A percentile compares a stretch with the other conserved stretches of the same genome.
These are phyloP conservation scores for Daldinia decipiens DNA, from an alignment of 495 filamentous ascomycete genomes.

Conservation along the genomic window DNA sequence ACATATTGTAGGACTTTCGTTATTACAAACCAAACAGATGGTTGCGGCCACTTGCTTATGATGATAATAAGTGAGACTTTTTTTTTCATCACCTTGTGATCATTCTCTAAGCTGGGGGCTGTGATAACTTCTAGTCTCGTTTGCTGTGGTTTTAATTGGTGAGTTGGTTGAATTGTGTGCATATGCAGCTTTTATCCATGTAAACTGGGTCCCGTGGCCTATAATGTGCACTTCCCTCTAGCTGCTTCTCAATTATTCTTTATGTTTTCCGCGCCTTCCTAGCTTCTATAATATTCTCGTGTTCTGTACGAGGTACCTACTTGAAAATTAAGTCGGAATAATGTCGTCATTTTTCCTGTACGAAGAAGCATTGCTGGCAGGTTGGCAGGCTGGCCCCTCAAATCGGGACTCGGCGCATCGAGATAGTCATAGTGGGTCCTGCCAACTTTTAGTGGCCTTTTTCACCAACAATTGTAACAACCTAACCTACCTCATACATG, in stretches of 20 bases:
- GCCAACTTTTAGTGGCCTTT: conserved; percentile 4
- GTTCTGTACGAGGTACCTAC: conserved; percentile 7
- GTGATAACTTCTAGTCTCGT: conserved; percentile 33
- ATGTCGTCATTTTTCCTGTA: conserved; percentile 16
- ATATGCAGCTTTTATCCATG: conserved; percentile 33
- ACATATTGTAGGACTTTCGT: conserved; percentile 7
- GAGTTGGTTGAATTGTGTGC: conserved; percentile 26
- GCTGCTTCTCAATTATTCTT: conserved; percentile 25
- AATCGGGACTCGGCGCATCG: conserved; percentile 1
- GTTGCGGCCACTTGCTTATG: conserved; percentile 28
- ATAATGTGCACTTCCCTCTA: conserved; percentile 14
- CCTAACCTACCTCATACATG: too few species aligned
- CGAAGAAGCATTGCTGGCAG: background rate
- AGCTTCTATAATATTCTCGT: conserved; percentile 4
- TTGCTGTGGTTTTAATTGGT: conserved; percentile 37
- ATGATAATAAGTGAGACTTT: conserved; percentile 39
- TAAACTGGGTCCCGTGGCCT: conserved; percentile 32
- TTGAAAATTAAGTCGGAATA: background rate
- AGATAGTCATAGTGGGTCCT: background rate
- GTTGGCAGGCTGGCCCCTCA: background rate
- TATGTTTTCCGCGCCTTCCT: conserved; percentile 4
- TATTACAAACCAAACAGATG: conserved; percentile 25
- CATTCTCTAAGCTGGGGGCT: conserved; percentile 36
- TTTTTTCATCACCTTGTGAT: conserved; percentile 40
- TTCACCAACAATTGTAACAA: background rate